Conservation (phyloP, 371 early-diverging fungal genomes). For the Syncephalastrum sp. region DNA sequence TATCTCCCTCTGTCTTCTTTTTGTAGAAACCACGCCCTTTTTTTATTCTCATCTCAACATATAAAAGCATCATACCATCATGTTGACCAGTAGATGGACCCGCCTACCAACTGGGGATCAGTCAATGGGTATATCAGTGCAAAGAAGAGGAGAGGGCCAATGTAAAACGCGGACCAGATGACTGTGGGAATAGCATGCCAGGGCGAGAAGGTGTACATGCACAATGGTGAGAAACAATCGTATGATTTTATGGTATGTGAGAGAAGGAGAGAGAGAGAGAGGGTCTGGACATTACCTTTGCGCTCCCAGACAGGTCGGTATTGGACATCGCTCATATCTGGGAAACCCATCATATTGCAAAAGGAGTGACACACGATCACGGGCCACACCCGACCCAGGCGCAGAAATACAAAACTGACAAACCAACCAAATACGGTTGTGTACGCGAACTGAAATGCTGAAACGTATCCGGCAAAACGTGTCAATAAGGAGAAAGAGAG, state of each 20-base stretch:
- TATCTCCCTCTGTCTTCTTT: background rate
- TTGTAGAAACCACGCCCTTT: background rate
- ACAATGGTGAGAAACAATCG: background rate
- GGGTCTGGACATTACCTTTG: slow-evolving; percentile 19
- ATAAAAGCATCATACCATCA: background rate
- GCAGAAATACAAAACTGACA: slow-evolving; percentile 56
- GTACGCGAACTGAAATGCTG: slow-evolving; percentile 62
- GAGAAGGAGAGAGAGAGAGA: too few species aligned
- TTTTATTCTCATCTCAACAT: background rate
- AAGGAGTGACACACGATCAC: slow-evolving; percentile 56
- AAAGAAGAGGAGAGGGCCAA: slow-evolving; percentile 8
- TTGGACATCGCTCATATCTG: slow-evolving; percentile 35
- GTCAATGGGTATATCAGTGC: slow-evolving; percentile 17
- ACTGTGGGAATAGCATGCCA: slow-evolving; percentile 5
- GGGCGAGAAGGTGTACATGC: background rate
- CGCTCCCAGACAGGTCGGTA: slow-evolving; percentile 13
- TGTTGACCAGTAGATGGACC: slow-evolving; percentile 17
- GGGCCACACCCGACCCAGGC: slow-evolving; percentile 43
- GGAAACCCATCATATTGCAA: slow-evolving; percentile 71
- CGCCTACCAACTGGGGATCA: slow-evolving; percentile 8
- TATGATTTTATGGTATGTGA: background rate
- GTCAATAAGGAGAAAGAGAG: too few species aligned
- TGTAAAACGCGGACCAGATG: slow-evolving; percentile 8
- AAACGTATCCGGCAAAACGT: background rate
- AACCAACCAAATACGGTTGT: slow-evolving; percentile 75